Conservation (phyloP, 1,284 basidiomycete species). For the Ustilago lituana region DNA sequence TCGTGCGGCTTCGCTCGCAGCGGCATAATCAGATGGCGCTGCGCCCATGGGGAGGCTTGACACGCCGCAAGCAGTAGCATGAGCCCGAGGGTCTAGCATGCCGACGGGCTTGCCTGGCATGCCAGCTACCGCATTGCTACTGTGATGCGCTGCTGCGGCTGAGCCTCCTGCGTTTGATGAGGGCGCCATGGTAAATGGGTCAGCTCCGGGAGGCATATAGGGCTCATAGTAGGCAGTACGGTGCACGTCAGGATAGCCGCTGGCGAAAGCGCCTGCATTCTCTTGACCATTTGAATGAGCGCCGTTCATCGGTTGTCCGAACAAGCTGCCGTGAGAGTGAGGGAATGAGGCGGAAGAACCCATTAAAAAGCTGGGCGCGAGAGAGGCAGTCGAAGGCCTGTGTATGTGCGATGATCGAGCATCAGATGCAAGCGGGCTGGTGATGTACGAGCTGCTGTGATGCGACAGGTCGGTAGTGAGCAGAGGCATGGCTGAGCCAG, state of each 20-base stretch:
- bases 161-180: slow-evolving; percentile 12
- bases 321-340: slow-evolving; percentile 25
- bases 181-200: slow-evolving; percentile 7
- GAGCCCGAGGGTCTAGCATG: slow-evolving; percentile 2
- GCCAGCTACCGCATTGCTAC: background rate
- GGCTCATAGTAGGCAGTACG: slow-evolving; percentile 30
- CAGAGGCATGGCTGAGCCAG: slow-evolving; percentile 21
- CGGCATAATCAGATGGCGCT: slow-evolving; percentile 22
- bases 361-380: slow-evolving; percentile 33
- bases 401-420: slow-evolving; percentile 19
- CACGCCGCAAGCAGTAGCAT: slow-evolving; percentile 1
- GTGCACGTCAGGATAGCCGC: slow-evolving; percentile 31
- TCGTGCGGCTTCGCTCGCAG: slow-evolving; percentile 19
- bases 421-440: slow-evolving; percentile 5
- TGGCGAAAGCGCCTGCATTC: slow-evolving; percentile 4
- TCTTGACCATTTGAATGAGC: background rate
- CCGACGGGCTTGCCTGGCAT: slow-evolving; percentile 1
- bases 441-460: slow-evolving; percentile 15
- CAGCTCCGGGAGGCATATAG: slow-evolving; percentile 19
- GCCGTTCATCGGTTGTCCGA: slow-evolving; percentile 5
- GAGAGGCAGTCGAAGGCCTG: slow-evolving; percentile 27
- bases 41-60: slow-evolving; percentile 27
- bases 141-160: slow-evolving; percentile 22
- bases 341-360: slow-evolving; percentile 23
- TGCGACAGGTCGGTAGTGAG: slow-evolving; percentile 16